Percentiles rank a stretch among this genome's conserved stretches.
phyloP scores from a whole-genome alignment of 1,284 basidiomycete genomes.

The Phlebopus sp. region DNA sequence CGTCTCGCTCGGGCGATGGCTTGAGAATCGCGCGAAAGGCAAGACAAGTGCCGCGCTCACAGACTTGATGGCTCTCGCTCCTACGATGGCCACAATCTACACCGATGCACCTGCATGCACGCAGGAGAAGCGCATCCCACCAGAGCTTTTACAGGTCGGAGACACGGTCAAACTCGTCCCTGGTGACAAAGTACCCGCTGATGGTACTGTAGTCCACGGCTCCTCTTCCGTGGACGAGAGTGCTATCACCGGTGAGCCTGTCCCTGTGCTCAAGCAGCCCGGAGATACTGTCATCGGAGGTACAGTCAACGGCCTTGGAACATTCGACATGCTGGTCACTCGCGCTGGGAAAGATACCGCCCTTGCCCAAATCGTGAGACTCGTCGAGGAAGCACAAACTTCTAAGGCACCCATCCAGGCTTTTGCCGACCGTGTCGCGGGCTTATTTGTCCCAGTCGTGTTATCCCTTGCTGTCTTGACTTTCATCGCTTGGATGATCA shows the following conservation, averaged over 20 bases:
- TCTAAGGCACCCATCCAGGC: conserved; percentile 98
- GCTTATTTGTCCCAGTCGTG: conserved; percentile 93
- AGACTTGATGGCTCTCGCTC: conserved; percentile 92
- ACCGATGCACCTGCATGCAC: conserved; percentile 77
- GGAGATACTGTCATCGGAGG: conserved; percentile 92
- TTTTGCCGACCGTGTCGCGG: conserved; percentile 93
- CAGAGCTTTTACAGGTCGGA: conserved; percentile 92
- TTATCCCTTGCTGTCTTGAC: conserved; percentile 82
- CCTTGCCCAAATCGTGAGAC: conserved; percentile 91
- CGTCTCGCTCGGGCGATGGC: conserved; percentile 91
- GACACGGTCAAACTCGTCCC: conserved; percentile 94
- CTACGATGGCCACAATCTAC: conserved; percentile 95
- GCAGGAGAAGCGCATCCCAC: conserved; percentile 86
- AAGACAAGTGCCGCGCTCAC: conserved; percentile 96
- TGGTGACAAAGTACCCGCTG: conserved; percentile 95
- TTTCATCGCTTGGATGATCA: conserved; percentile 81
- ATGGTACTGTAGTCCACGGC: conserved; percentile 87
- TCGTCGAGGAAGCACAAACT: conserved; percentile 98
- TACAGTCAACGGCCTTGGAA: conserved; percentile 94
- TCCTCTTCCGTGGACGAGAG: conserved; percentile 93
- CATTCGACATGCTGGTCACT: conserved; percentile 94
- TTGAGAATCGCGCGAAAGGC: conserved; percentile 97
- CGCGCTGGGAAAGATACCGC: conserved; percentile 96
- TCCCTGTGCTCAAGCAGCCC: conserved; percentile 81
- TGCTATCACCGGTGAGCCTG: conserved; percentile 95